Base-by-base conservation (phyloP, 176 grass and related monocot genomes). In the Musa itinerans region DNA sequence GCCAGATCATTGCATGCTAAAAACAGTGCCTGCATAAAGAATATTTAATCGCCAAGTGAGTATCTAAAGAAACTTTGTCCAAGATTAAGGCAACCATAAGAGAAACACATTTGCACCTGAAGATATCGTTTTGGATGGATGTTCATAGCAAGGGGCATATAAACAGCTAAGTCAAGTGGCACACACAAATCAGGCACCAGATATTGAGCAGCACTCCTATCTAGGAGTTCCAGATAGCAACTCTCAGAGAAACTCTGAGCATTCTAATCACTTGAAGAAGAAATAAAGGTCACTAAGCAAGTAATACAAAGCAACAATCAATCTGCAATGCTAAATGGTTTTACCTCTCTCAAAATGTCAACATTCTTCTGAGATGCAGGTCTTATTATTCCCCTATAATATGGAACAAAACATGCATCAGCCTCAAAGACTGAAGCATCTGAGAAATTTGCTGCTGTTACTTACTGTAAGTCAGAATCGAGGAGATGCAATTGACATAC, bases 71-170 rank as follows among this genome's bases (percentile, higher is more conserved):
- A 71, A 48, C 2, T 1, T 23, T 51, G 24, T 24, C 48, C 9
- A 14, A 24, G 11, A 43, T 24, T 69, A 71, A 56, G 62, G 69
- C 11, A 16, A 62, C 20, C 20, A 21, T 79, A 8, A 66, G 74
- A 65, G 48, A 26, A 87, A 78, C 22, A 72, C 12, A 48, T 21
- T 11, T 29, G 1, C 43, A 98, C 94, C 94, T 98, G 84, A 10
- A 98, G 78, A 81, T 98, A 93, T 80, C 87, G 91, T 75, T 78
- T 98, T 19, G 94, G 88, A 59, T 98, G 85, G 53, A 98, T 72
- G 57, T 86, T 98, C 65, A 93, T 63, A 59, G 84, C 94, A 20
- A 82, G 55, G 63, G 94, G 94, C 94, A 93, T 93, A 80, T 93
- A 87, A 55, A 98, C 79, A 19, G 90, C 94, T 50, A 89, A 81